Evolutionary conservation across 2,329 filamentous ascomycete species (phyloP).

Genomic region (Sporothrix pallida): DNA sequence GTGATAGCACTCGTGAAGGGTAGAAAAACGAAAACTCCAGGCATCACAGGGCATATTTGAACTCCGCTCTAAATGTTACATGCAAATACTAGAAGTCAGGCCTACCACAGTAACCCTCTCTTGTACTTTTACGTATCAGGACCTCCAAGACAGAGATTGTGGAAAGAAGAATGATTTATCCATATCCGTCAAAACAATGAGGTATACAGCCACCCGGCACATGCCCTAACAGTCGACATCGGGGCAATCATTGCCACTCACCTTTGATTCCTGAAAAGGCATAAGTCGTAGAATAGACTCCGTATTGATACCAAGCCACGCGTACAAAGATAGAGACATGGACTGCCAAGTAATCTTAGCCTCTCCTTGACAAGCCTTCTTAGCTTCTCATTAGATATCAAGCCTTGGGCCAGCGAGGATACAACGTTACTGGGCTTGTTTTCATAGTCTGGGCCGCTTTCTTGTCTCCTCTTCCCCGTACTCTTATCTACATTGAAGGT

Average conservation of each 20-base stretch:
- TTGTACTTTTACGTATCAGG: too few species aligned
- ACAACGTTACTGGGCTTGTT: slow-evolving; percentile 23
- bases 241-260: background rate
- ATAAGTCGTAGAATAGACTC: background rate
- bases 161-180: too few species aligned
- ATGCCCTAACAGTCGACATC: background rate
- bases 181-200: too few species aligned
- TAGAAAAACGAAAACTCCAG: too few species aligned
- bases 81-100: too few species aligned
- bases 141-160: too few species aligned
- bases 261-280: background rate
- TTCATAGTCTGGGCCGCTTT: background rate
- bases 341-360: background rate
- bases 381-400: background rate
- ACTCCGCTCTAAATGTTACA: too few species aligned
- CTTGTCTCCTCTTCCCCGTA: background rate
- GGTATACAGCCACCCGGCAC: too few species aligned
- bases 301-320: background rate
- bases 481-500: background rate
- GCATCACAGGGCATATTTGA: too few species aligned
- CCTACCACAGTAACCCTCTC: too few species aligned
- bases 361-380: background rate
- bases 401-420: background rate
- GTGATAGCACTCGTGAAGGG: too few species aligned
- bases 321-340: background rate